phyloP scores from a whole-genome alignment of 192 early-diverging fungal genomes.

The Globomyces pollinis-pini region DNA sequence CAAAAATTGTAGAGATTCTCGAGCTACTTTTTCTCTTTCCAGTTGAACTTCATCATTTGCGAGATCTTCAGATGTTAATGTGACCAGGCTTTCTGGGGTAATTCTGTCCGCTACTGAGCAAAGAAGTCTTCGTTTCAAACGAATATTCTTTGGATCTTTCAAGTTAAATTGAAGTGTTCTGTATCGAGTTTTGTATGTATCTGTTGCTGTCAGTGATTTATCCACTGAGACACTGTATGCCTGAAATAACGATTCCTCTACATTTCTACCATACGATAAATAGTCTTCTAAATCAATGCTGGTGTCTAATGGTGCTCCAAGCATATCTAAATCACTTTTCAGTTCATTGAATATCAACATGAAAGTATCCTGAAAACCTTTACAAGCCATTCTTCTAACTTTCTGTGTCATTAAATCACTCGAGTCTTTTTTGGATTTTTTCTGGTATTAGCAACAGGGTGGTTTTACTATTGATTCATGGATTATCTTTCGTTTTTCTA shows the following conservation, averaged over 20 bases:
- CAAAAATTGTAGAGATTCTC: background rate
- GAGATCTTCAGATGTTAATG: background rate
- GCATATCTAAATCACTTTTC: background rate
- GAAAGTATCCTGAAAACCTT: background rate
- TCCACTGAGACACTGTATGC: background rate
- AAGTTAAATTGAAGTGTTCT: background rate
- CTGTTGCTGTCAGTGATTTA: background rate
- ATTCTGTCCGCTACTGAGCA: background rate
- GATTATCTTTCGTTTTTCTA: no score
- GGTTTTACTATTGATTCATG: no score
- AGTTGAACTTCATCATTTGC: background rate
- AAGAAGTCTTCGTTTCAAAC: background rate
- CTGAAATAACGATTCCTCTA: background rate
- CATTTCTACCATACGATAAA: background rate
- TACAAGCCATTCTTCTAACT: background rate
- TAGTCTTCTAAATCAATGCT: background rate
- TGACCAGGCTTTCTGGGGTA: background rate
- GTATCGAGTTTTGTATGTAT: background rate
- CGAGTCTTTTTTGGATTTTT: background rate
- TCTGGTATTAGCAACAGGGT: no score
- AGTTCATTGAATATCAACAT: background rate
- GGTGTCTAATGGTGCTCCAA: background rate
- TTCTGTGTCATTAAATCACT: background rate
- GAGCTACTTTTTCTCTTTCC: background rate
- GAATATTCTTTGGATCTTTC: constrained; percentile 2